Base-by-base conservation (phyloP, 805 yeast species). In the Groenewaldozyma salmanticensis region DNA sequence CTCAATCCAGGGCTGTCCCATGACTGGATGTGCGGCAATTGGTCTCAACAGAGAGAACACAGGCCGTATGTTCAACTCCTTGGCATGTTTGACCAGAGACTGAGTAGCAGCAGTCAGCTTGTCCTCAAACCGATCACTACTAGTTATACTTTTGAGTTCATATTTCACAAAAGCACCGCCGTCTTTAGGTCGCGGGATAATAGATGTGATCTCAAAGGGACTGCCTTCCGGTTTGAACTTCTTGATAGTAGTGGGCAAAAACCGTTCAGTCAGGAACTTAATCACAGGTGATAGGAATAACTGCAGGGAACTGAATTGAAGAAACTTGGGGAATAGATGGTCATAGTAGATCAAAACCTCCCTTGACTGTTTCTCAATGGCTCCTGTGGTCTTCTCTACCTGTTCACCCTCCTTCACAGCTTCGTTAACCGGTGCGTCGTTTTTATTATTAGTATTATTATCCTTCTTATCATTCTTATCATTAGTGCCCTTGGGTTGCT, bases 1-100 rank as follows among this genome's bases (percentile, higher is more conserved):
- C 62, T 90, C 97, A 45, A 92, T 81, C 96, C 96, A 90, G 0
- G 99, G 98, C 1, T 73, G 67, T 46, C 99, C 99, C 51, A 81
- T 79, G 1, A 92, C 96, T 1, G 82, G 78, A 70, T 79, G 40
- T 72, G 80, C 44, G 66, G 64, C 2, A 80, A 81, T 42, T 61
- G 18, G 65, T 1, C 72, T 59, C n/a, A 75, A 51, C 40, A 66
- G 66, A 18, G 71, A 65, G 7, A 65, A 45, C 24, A 41, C 65
- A n/a, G 70, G 65, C 6, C 64, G 54, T 13, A 21, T 11, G 6
- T 81, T 68, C 18, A 74, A 78, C 32, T 62, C 4, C 71, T 62
- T 41, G 19, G 36, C 35, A 15, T 32, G 34, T 27, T 44, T 19
- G 3, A 31, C 35, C 1, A 21, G 15, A n/a, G 42, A 21, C 13